Base-by-base conservation (phyloP, 2,329 filamentous ascomycete species). In the Hypomyces perniciosus region DNA sequence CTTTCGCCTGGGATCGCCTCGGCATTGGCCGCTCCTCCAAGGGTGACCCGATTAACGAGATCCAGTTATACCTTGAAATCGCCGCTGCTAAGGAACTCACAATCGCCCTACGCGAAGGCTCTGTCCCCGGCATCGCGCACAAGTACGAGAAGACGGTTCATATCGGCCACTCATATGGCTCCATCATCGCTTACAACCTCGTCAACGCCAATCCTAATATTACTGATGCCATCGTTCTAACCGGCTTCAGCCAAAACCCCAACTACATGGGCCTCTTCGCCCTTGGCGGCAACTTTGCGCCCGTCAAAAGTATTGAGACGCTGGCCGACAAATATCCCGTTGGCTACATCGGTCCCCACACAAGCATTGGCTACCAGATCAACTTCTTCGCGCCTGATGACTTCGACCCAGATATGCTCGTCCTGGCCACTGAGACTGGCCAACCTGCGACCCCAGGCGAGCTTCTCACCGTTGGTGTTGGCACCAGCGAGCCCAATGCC, bases 111-210 rank as follows among this genome's bases (percentile, higher is more conserved):
- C 75, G 77, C 30, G 58, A 63, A 1, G 75, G 76, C 43, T 58
- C 60, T 0, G 66, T 85, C 27, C 61, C 68, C 0, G 65, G 68
- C 20, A 62, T 78, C n/a, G 61, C 61, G 29, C 56, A 63, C 43
- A 56, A 55, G 20, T 72, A 67, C 57, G 51, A 60, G 41, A 74
- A 77, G 59, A 67, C 80, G 27, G 68, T 82, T 7, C 82, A 86
- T 61, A 71, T 83, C 12, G 83, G 83, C 9, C 82, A 86, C 68
- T 82, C 78, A 0, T 86, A 83, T 57, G 83, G 83, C 31, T 81
- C 80, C 0, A 66, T 75, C 5, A 77, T 81, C 57, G 77, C 75
- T 2, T 83, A 81, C 64, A 72, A 67, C 44, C 69, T 86, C 20
- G 75, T 77, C 6, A 72, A 72, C 43, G 61, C 68, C 51, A 69